These are phyloP conservation scores for Coelastrella sp. DNA, from an alignment of 139 green algal species.

Conservation along the genomic window DNA sequence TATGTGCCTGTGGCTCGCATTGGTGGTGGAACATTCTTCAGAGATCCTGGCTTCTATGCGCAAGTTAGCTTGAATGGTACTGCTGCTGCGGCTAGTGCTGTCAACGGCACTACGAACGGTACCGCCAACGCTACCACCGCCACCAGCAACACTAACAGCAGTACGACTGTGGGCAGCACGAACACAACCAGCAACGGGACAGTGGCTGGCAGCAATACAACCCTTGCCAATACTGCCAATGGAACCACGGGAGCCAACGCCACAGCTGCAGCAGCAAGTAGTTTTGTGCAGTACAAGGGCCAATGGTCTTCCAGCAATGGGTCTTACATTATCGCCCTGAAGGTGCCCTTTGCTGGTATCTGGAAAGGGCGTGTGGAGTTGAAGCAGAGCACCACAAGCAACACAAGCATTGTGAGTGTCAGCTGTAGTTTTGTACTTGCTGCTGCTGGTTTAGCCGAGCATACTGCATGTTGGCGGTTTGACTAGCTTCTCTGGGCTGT, in stretches of 20 bases:
- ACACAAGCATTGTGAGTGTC: background rate
- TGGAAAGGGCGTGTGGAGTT: background rate
- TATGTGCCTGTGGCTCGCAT: background rate
- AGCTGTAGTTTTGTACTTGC: too few species aligned
- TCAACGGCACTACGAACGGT: too few species aligned
- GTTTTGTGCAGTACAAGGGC: background rate
- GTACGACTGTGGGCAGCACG: too few species aligned
- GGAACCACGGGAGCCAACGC: background rate
- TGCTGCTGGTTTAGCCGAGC: too few species aligned
- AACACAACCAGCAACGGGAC: too few species aligned
- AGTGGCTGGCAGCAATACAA: too few species aligned
- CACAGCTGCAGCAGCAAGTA: background rate
- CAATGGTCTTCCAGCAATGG: slow-evolving; percentile 32
- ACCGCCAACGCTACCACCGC: too few species aligned
- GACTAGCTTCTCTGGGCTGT: too few species aligned
- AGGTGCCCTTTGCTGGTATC: background rate
- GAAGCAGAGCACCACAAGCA: background rate
- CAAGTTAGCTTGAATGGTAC: background rate
- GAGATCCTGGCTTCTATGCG: background rate
- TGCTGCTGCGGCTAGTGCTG: too few species aligned
- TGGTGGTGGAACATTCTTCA: background rate
- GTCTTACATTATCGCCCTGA: slow-evolving; percentile 7
- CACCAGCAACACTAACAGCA: too few species aligned
- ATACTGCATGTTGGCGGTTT: too few species aligned
- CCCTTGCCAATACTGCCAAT: too few species aligned